phyloP scores from a whole-genome alignment of 805 yeast species.

The Wickerhamiella kurtzmanii region DNA sequence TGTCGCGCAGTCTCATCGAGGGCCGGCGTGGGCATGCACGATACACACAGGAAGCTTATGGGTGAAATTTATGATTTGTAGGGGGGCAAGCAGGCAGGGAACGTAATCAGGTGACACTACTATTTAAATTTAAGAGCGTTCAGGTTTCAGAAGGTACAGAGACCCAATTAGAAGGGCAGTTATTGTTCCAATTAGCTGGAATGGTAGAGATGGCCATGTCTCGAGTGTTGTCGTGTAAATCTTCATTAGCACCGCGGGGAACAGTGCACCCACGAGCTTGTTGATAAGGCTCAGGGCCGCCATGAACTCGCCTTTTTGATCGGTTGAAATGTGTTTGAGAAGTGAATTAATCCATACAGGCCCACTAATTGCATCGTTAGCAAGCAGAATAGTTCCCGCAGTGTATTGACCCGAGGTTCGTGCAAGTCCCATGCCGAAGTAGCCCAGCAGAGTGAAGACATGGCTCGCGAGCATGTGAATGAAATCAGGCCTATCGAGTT shows the following conservation, averaged over 20 bases:
- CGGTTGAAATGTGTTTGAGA: constrained; percentile 5
- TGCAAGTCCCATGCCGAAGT: constrained; percentile 4
- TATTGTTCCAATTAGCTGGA: constrained; percentile 4
- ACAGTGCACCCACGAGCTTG: constrained; percentile 10
- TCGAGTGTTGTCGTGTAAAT: constrained; percentile 6
- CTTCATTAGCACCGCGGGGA: constrained; percentile 11
- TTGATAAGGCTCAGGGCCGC: constrained; percentile 7
- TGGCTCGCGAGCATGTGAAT: constrained; percentile 8
- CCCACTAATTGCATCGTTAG: constrained; percentile 12
- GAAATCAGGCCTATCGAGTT: constrained; percentile 10
- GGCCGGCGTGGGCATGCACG: too few species aligned
- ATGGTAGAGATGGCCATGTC: constrained; percentile 2
- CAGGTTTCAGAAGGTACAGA: constrained; percentile 1
- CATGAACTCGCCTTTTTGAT: not conserved
- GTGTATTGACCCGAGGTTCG: constrained; percentile 7
- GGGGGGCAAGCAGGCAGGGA: too few species aligned
- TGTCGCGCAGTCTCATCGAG: constrained; percentile 11
- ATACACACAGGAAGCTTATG: too few species aligned
- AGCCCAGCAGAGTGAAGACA: constrained; percentile 6
- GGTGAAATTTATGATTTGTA: not conserved
- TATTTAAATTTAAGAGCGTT: not conserved
- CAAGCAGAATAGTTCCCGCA: constrained; percentile 3
- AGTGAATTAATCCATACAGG: constrained; percentile 19
- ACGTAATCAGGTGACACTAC: too few species aligned
- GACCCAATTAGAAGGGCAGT: constrained; percentile 1